A percentile compares a stretch with the other conserved stretches of the same genome.
Conservation (phyloP, 2,329 filamentous ascomycete genomes). For the Paraphoma chrysanthemicola region DNA sequence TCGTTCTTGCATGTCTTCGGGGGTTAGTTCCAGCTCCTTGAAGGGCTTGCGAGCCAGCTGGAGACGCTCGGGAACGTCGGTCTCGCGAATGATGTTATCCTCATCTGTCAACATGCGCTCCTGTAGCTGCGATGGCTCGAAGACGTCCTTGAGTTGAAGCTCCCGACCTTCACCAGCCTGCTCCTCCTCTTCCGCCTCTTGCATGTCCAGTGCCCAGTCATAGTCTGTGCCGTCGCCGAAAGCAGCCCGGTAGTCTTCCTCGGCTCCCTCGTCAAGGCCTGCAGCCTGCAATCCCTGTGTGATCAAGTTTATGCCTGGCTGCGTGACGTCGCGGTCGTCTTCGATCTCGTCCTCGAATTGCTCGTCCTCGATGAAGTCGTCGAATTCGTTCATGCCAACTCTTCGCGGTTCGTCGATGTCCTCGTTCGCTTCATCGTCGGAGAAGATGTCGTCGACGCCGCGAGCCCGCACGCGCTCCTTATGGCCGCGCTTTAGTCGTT, state of each 20-base stretch:
- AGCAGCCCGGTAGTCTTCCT: conserved; percentile 95
- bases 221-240: conserved; percentile 97
- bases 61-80: conserved; percentile 91
- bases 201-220: conserved; percentile 88
- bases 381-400: conserved; percentile 44
- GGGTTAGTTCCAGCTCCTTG: conserved; percentile 78
- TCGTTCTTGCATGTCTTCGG: conserved; percentile 69
- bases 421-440: conserved; percentile 83
- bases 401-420: conserved; percentile 53
- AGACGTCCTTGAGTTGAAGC: conserved; percentile 95
- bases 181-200: conserved; percentile 82
- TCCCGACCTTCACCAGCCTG: conserved; percentile 80
- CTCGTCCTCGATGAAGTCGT: conserved; percentile 95
- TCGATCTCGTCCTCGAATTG: conserved; percentile 83
- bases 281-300: conserved; percentile 78
- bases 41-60: conserved; percentile 91
- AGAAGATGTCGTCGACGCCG: conserved; percentile 91
- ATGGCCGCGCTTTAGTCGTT: conserved; percentile 92
- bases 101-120: conserved; percentile 96
- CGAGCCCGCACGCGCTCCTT: conserved; percentile 71
- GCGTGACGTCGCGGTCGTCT: conserved; percentile 81
- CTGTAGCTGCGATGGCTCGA: conserved; percentile 92
- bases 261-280: conserved; percentile 86
- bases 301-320: conserved; percentile 74
- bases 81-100: conserved; percentile 87